Evolutionary conservation across 257 asterid genomes (phyloP).

Genomic region (Nicotiana otophora): DNA sequence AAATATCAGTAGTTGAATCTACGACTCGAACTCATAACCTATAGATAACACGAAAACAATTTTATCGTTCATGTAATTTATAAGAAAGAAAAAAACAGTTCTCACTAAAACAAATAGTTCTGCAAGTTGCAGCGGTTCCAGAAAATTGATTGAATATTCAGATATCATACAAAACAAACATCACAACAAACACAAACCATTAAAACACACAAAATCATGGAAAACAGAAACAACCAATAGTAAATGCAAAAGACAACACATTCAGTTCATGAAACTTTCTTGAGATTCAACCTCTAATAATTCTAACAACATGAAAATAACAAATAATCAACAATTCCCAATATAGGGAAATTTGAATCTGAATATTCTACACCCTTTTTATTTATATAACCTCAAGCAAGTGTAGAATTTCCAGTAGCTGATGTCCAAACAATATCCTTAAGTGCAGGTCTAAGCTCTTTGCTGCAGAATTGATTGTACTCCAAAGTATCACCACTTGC

Average conservation of each 20-base stretch:
- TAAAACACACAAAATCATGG: background rate
- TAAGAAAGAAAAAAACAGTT: too few relatives aligned
- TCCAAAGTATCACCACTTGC: slow-evolving; percentile 51
- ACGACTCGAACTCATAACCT: too few relatives aligned
- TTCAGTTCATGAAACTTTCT: background rate
- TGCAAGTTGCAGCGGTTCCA: too few relatives aligned
- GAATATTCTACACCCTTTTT: background rate
- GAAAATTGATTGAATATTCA: too few relatives aligned
- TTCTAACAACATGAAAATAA: background rate
- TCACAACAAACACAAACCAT: background rate
- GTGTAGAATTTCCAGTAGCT: slow-evolving; percentile 18
- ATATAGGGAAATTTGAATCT: background rate
- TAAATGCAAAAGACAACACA: background rate
- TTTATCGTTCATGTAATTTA: too few relatives aligned
- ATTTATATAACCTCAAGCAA: slow-evolving; percentile 13
- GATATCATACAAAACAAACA: background rate
- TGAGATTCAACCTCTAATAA: background rate
- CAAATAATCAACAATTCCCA: background rate
- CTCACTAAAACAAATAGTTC: too few relatives aligned
- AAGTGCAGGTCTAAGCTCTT: slow-evolving; percentile 47
- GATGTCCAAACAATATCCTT: slow-evolving; percentile 48
- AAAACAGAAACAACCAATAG: background rate
- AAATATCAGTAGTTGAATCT: fast-evolving
- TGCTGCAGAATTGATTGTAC: slow-evolving; percentile 46
- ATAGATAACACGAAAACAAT: fast-evolving